A percentile compares a stretch with the other conserved stretches of the same genome.
These are phyloP conservation scores for Fusarium sp. DNA, from an alignment of 2,329 filamentous ascomycete species.

Conservation along the genomic window DNA sequence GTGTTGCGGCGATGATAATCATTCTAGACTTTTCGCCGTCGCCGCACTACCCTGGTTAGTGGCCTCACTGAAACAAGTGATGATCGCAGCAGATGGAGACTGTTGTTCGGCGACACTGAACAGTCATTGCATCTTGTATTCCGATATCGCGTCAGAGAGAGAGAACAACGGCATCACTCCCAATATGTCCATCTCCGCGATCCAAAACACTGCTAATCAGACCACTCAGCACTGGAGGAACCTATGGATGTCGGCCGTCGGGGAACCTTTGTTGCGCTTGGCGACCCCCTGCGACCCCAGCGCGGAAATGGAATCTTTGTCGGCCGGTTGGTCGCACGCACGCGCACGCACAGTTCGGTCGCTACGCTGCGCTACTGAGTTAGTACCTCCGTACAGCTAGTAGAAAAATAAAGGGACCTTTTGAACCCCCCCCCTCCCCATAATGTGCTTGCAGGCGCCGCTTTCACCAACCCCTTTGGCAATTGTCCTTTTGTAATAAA, in stretches of 20 bases:
- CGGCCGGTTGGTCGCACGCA: background rate
- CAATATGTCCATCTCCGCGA: slow-evolving; percentile 2
- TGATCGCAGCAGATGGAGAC: background rate
- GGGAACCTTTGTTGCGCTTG: slow-evolving; percentile 38
- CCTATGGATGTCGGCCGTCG: background rate
- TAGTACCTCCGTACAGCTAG: background rate
- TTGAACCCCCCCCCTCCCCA: background rate
- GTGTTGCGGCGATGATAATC: background rate
- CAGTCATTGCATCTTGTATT: background rate
- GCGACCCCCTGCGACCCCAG: slow-evolving; percentile 2
- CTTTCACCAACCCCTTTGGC: background rate
- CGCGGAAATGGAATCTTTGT: slow-evolving; percentile 29
- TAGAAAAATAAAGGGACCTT: slow-evolving; percentile 23
- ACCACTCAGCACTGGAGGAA: background rate
- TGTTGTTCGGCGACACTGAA: background rate
- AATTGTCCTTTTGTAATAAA: background rate
- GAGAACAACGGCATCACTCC: background rate
- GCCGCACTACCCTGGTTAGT: background rate
- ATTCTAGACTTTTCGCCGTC: background rate
- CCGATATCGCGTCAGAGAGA: background rate
- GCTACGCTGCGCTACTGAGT: background rate
- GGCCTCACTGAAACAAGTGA: background rate
- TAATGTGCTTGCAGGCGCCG: background rate
- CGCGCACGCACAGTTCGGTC: background rate
- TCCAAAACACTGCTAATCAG: background rate